These are phyloP conservation scores for Eutreptiella sp. DNA, from an alignment of 208 protist species.

Conservation along the genomic window DNA sequence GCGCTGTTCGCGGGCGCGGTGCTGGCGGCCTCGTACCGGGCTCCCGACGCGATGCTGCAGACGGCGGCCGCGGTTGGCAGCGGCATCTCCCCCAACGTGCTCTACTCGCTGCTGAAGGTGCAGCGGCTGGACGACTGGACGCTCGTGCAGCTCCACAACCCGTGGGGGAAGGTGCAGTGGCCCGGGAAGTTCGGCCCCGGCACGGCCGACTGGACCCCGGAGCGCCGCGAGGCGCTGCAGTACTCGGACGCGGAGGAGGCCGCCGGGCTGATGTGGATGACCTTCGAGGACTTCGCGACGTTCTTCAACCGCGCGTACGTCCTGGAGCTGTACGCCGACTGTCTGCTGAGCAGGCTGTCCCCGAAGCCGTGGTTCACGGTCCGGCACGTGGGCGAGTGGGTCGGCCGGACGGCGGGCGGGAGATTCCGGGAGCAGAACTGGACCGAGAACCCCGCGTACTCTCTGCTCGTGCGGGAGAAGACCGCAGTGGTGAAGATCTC, in stretches of 20 bases:
- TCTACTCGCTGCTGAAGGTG: slow-evolving; percentile 66
- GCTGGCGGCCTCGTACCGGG: slow-evolving; percentile 51
- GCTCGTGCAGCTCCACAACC: slow-evolving; percentile 66
- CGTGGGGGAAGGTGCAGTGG: no score
- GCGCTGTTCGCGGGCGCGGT: slow-evolving; percentile 38
- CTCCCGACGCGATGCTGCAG: slow-evolving; percentile 30
- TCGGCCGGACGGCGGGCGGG: no score
- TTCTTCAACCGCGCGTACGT: slow-evolving; percentile 69
- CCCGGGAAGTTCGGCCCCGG: slow-evolving; percentile 50
- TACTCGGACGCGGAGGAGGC: slow-evolving; percentile 42
- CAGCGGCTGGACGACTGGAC: slow-evolving; percentile 59
- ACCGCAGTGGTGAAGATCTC: no score
- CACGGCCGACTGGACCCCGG: slow-evolving; percentile 49
- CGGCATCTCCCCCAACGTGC: slow-evolving; percentile 58
- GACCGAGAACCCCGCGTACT: no score
- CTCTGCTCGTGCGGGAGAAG: no score
- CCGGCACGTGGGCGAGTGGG: no score
- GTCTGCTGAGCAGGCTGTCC: slow-evolving; percentile 64
- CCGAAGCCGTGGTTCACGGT: no score
- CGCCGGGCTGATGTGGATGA: slow-evolving; percentile 55
- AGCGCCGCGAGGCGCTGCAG: slow-evolving; percentile 43
- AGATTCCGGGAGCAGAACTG: no score
- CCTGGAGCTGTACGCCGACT: slow-evolving; percentile 60
- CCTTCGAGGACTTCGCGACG: slow-evolving; percentile 68
- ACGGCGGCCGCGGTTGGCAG: slow-evolving; percentile 42